Conservation (phyloP, 2,329 filamentous ascomycete genomes). For the Colletotrichum lini region DNA sequence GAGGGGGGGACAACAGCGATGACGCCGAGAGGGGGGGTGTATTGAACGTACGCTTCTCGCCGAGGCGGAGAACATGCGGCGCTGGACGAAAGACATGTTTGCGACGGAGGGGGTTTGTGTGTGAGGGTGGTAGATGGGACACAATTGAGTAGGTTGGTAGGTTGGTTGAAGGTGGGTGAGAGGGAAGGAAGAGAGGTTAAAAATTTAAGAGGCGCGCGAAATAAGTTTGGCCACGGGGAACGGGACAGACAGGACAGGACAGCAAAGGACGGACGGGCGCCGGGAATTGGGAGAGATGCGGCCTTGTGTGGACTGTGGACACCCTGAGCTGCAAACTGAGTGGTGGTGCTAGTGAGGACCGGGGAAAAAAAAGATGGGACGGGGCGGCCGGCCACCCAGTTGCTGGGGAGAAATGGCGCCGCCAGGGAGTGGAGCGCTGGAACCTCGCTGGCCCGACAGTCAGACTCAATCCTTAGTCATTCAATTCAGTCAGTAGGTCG, state of each 20-base stretch:
- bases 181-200: constrained; percentile 43
- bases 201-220: constrained; percentile 44
- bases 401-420: constrained; percentile 16
- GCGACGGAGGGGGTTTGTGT: constrained; percentile 45
- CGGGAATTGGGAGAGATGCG: constrained; percentile 19
- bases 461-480: too few relatives aligned
- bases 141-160: constrained; percentile 20
- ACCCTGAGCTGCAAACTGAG: not conserved
- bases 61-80: constrained; percentile 85
- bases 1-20: too few relatives aligned
- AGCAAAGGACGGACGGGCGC: not conserved
- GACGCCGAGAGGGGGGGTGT: constrained; percentile 23
- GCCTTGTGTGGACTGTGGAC: constrained; percentile 14
- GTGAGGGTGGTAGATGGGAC: constrained; percentile 38
- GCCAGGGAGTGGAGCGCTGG: constrained; percentile 17
- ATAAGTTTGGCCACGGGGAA: constrained; percentile 36
- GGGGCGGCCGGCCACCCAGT: constrained; percentile 31
- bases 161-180: constrained; percentile 36
- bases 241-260: too few relatives aligned
- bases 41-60: constrained; percentile 76
- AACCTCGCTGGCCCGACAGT: constrained; percentile 31
- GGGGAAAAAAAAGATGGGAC: constrained; percentile 32
- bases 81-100: constrained; percentile 84
- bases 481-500: too few relatives aligned
- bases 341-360: constrained; percentile 3